Conservation (phyloP, 352 stramenopile species). For the Globisporangium cystogenes region DNA sequence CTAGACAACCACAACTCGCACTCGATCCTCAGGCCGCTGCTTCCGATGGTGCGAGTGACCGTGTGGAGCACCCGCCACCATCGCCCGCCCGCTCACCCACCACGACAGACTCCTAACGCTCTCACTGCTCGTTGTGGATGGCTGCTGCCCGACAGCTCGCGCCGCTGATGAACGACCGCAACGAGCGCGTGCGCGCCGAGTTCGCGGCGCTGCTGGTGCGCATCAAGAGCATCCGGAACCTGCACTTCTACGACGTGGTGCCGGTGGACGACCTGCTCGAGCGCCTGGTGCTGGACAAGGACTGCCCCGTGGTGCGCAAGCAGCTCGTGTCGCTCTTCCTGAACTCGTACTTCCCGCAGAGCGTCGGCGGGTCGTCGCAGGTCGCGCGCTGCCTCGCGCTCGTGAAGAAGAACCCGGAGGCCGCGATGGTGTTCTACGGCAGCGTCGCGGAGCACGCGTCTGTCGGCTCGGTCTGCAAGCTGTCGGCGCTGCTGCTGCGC, state of each 20-base stretch:
- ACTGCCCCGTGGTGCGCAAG: slow-evolving; percentile 50
- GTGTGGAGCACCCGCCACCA: too few relatives aligned
- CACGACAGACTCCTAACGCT: too few relatives aligned
- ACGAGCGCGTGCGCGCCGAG: slow-evolving; percentile 76
- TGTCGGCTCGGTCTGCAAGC: slow-evolving; percentile 78
- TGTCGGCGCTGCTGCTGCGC: slow-evolving; percentile 64
- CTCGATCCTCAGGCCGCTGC: slow-evolving; percentile 73
- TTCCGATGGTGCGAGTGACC: slow-evolving; percentile 81
- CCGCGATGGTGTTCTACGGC: slow-evolving; percentile 79
- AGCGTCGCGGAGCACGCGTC: slow-evolving; percentile 71
- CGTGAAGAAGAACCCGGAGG: slow-evolving; percentile 77
- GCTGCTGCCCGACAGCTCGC: slow-evolving; percentile 33
- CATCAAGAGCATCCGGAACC: slow-evolving; percentile 84
- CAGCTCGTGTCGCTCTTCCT: slow-evolving; percentile 79
- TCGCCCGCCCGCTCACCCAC: too few relatives aligned
- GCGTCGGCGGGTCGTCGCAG: slow-evolving; percentile 71
- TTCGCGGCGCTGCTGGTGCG: slow-evolving; percentile 74
- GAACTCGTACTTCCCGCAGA: slow-evolving; percentile 87
- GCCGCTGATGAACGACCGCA: slow-evolving; percentile 78
- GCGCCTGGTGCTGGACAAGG: slow-evolving; percentile 64
- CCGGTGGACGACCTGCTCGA: slow-evolving; percentile 69
- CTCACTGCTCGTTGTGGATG: neutral
- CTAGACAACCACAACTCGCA: slow-evolving; percentile 86
- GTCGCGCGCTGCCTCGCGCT: slow-evolving; percentile 73
- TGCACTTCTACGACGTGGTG: slow-evolving; percentile 87